Conservation (phyloP, 805 yeast genomes). For the Starmerella potacharoeniae region DNA sequence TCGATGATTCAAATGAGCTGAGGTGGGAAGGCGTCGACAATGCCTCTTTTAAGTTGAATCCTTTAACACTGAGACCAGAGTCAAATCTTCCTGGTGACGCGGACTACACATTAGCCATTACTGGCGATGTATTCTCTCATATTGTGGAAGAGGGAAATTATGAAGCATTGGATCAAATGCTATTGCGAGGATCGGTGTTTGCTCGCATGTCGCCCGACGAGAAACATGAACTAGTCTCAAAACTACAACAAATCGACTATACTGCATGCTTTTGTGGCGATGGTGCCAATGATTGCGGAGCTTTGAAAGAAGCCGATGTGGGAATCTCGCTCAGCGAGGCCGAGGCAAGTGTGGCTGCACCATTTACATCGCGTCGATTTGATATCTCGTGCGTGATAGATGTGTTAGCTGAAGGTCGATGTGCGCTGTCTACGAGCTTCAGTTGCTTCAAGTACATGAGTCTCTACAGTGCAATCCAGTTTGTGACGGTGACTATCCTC, state of each 20-base stretch:
- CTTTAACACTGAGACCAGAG: constrained; percentile 44
- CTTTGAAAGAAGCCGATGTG: constrained; percentile 93
- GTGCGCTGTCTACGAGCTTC: constrained; percentile 87
- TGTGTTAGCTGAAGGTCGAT: constrained; percentile 88
- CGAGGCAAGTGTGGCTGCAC: constrained; percentile 97
- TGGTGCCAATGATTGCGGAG: constrained; percentile 99
- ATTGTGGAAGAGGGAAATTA: constrained; percentile 44
- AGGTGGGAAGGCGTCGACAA: constrained; percentile 36
- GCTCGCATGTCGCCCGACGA: constrained; percentile 99
- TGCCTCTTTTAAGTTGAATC: constrained; percentile 45
- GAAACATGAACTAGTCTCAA: constrained; percentile 88
- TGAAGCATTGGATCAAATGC: constrained; percentile 40
- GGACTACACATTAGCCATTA: constrained; percentile 63
- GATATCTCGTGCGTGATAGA: constrained; percentile 88
- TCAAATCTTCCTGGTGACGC: constrained; percentile 14
- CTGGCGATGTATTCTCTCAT: constrained; percentile 84
- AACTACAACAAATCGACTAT: constrained; percentile 71
- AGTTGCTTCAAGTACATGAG: constrained; percentile 98
- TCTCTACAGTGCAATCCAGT: constrained; percentile 90
- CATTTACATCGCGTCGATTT: constrained; percentile 82
- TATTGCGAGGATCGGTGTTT: constrained; percentile 64
- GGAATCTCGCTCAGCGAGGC: constrained; percentile 95
- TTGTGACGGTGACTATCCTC: constrained; percentile 70
- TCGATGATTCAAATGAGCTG: constrained; percentile 36
- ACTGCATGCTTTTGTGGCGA: constrained; percentile 98